Conservation (phyloP, 2,329 filamentous ascomycete species). For the Alternaria tenuissima region DNA sequence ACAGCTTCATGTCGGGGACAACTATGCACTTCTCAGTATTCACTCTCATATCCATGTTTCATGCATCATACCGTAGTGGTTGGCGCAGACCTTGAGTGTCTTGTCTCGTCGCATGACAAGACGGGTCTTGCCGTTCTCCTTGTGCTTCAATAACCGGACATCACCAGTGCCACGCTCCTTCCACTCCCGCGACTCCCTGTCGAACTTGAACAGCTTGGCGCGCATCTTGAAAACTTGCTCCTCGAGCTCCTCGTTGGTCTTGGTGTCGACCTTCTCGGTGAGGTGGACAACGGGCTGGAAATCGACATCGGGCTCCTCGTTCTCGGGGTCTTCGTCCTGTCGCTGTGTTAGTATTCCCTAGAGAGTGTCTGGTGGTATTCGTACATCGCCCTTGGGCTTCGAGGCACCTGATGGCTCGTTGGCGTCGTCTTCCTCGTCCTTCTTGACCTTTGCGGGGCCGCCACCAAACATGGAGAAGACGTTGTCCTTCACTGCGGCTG, state of each 20-base stretch:
- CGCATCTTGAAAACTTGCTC: slow-evolving; percentile 99
- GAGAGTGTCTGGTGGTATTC: slow-evolving; percentile 7
- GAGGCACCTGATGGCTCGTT: slow-evolving; percentile 87
- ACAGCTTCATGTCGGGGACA: slow-evolving; percentile 98
- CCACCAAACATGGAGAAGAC: slow-evolving; percentile 99
- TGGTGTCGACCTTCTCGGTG: slow-evolving; percentile 95
- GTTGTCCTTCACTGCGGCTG: slow-evolving; percentile 58
- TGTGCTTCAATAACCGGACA: slow-evolving; percentile 96
- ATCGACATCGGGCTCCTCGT: slow-evolving; percentile 91
- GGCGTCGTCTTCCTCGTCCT: slow-evolving; percentile 73
- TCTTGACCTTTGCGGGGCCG: slow-evolving; percentile 95
- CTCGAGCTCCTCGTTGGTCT: slow-evolving; percentile 98
- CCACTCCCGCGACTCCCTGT: slow-evolving; percentile 92
- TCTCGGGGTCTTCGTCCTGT: slow-evolving; percentile 79
- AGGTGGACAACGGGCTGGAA: slow-evolving; percentile 97
- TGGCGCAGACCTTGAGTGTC: slow-evolving; percentile 99
- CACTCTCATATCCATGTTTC: slow-evolving; percentile 10
- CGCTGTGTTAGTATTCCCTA: slow-evolving; percentile 21
- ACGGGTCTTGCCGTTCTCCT: slow-evolving; percentile 96
- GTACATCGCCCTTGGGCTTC: slow-evolving; percentile 58
- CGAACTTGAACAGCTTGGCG: slow-evolving; percentile 99
- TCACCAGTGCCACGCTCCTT: slow-evolving; percentile 99
- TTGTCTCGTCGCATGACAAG: slow-evolving; percentile 99
- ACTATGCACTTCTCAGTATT: slow-evolving; percentile 63
- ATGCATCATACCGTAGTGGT: slow-evolving; percentile 87